phyloP scores from a whole-genome alignment of 208 protist species.

The Acanthamoeba triangularis region DNA sequence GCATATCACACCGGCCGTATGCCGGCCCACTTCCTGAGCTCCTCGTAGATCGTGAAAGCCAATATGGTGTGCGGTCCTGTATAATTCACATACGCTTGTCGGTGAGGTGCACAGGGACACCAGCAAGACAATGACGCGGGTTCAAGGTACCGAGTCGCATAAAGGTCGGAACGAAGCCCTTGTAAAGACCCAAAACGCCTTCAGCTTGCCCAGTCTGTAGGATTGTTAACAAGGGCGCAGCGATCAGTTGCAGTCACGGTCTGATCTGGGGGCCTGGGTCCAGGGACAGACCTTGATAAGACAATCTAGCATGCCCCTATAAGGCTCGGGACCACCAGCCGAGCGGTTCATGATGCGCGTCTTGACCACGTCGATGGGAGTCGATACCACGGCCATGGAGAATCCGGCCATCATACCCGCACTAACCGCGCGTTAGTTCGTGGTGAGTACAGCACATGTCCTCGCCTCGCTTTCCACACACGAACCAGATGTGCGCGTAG shows the following conservation, averaged over 20 bases:
- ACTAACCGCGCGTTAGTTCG: no score
- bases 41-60: conserved; percentile 45
- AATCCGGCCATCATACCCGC: conserved; percentile 38
- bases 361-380: conserved; percentile 49
- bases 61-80: conserved; percentile 52
- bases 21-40: neutral
- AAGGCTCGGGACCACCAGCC: neutral
- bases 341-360: conserved; percentile 61
- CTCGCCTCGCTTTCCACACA: no score
- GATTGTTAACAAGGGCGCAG: neutral
- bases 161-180: conserved; percentile 55
- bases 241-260: neutral
- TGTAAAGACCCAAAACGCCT: conserved; percentile 41
- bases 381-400: conserved; percentile 52
- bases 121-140: neutral
- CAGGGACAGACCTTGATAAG: neutral
- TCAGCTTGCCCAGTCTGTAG: neutral
- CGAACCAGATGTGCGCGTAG: conserved; percentile 52
- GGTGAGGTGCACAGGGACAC: neutral
- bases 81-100: neutral
- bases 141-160: conserved; percentile 30
- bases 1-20: conserved; percentile 34
- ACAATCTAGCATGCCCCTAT: conserved; percentile 1
- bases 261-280: no score
- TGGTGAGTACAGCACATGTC: no score